Evolutionary conservation across 1,284 basidiomycete species (phyloP), one percentile per base, ranked within the genome.

Genomic region (Ceraceosorus guamensis): DNA sequence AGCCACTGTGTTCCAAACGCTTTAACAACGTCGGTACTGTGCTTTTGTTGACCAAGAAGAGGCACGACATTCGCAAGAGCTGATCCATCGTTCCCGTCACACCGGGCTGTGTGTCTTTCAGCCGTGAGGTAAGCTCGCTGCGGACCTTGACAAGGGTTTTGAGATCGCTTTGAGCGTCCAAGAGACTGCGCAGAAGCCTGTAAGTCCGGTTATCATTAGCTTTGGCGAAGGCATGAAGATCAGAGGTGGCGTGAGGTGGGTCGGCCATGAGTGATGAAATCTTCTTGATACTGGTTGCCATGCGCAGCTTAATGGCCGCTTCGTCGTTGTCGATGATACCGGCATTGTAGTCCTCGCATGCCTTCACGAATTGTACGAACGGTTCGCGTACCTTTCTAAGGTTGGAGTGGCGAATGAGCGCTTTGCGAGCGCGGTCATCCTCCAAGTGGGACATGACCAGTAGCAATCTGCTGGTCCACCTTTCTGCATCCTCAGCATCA

Each of bases 201-300:
- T 91, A 95, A 8, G 93, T 79, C 50, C 89, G 82, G 18, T 82
- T 81, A 68, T 96, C 91, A 75, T 96, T 96, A 41, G 86, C 78
- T 59, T 87, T 87, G 1, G 91, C 91, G 67, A 98, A 96, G 0
- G 83, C 77, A 18, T 84, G 80, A 24, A 99, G 78, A 69, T 96
- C 91, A 56, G 87, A 87, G 2, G 80, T 78, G 0, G 85, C 87
- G 71, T 88, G 88, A 44, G 83, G 80, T 0, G 83, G 79, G 53
- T 96, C 91, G 32, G 59, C 57, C 11, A 62, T 55, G 31, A 57
- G 47, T 1, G 37, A 47, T 11, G 59, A 57, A 32, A 56, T 57
- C 7, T 54, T 39, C 24, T 52, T 59, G 45, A 68, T 67, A 18
- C 57, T 59, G 31, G 56, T 55, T n/a, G 61, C 58, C 55, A 72